Conservation (phyloP, 345 rosid species). For the Gossypium herbaceum region DNA sequence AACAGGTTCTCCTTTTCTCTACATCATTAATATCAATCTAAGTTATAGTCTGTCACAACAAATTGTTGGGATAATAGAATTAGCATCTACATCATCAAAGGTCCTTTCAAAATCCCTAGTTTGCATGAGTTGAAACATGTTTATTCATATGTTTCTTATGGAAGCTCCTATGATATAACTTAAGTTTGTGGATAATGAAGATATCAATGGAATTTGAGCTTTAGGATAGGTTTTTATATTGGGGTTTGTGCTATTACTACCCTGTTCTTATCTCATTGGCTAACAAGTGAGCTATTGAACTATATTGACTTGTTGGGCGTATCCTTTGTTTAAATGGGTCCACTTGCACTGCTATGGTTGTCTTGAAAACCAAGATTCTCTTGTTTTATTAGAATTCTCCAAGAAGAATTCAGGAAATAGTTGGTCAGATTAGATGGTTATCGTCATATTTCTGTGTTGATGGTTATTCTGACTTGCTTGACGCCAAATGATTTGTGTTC, state of each 20-base stretch:
- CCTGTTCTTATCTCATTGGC: not conserved
- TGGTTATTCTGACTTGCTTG: not conserved
- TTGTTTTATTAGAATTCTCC: not conserved
- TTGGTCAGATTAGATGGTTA: not conserved
- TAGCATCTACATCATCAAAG: not conserved
- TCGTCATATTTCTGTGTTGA: not conserved
- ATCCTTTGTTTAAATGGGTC: not conserved
- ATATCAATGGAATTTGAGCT: not conserved
- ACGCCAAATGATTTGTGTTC: not conserved
- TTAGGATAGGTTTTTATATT: not conserved
- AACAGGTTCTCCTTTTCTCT: slow-evolving; percentile 44
- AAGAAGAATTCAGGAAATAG: not conserved
- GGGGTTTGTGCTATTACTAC: not conserved
- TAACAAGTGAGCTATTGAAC: not conserved
- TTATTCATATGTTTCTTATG: not conserved
- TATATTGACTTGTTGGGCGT: not conserved
- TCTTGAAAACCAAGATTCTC: not conserved
- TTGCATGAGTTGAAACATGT: not conserved
- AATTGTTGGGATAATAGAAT: not conserved
- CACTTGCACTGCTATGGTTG: not conserved
- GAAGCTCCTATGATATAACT: not conserved
- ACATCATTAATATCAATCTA: not conserved
- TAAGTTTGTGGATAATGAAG: not conserved
- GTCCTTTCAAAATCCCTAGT: not conserved
- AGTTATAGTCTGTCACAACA: not conserved